Evolutionary conservation across 208 protist genomes (phyloP), one percentile per base, ranked within the genome.

Genomic region (Acanthamoeba healyi): DNA sequence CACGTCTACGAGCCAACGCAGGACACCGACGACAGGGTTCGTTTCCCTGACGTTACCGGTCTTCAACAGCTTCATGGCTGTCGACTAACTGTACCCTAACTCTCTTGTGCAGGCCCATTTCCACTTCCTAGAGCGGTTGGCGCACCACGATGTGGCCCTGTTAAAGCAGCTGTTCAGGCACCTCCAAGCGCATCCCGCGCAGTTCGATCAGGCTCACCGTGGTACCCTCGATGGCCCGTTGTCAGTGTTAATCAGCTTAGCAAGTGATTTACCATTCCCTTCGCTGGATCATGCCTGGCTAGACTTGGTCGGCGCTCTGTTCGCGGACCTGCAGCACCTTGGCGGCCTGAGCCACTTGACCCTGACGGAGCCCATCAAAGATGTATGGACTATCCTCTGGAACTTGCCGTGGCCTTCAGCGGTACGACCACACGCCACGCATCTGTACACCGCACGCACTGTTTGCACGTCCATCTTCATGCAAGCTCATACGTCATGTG

Each of bases 1-100:
- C 51, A 65, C 36, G 84, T 91, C 34, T 91, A 91, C 42, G 84
- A 91, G 32, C 84, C 84, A 29, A 91, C 84, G 26, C 84, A 91
- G n/a, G 84, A 91, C 61, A 91, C 56, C 1, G 84, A 91, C 32
- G 61, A 91, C 19, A 12, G 15, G 32, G 54, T 91, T 17, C 40
- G 12, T 63, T 22, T 65, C 51, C 7, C 46, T 0, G 4, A 70
- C 32, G 12, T 9, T 70, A 38, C 63, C 10, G 12, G 7, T 19
- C 9, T 0, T 12, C 1, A 9, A 12, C 2, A 26, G n/a, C 0
- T 34, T 12, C n/a, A 32, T 9, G 7, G n/a, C n/a, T 65, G 3
- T 29, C 56, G 15, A 65, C n/a, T 65, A 34, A 5, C n/a, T 24
- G 58, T 32, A 7, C 58, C 58, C 58, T 12, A 79, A 12, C 38